Evolutionary conservation across 169 alveolate genomes (phyloP).

Genomic region (Plasmodium coatneyi): DNA sequence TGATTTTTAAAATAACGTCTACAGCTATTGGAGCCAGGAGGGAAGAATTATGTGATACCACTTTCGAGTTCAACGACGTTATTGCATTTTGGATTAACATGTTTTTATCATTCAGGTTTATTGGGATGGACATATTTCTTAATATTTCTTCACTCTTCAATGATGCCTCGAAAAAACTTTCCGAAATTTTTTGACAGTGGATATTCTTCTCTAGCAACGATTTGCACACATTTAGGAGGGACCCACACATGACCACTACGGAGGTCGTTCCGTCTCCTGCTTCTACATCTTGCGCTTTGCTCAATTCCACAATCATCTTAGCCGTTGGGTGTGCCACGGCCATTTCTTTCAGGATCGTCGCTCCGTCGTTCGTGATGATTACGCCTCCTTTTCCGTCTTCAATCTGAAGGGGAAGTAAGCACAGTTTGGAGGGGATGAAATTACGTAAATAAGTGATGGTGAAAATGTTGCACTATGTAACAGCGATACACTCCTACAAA

Average conservation of each 20-base stretch:
- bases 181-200: slow-evolving; percentile 98
- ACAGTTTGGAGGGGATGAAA: not conserved
- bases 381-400: slow-evolving; percentile 97
- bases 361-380: slow-evolving; percentile 99
- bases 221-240: slow-evolving; percentile 96
- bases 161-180: slow-evolving; percentile 94
- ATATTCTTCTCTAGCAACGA: slow-evolving; percentile 95
- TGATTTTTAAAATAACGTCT: slow-evolving; percentile 93
- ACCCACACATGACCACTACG: slow-evolving; percentile 99
- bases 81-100: slow-evolving; percentile 94
- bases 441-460: not conserved
- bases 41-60: slow-evolving; percentile 96
- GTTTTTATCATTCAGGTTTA: slow-evolving; percentile 95
- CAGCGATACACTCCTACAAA: not conserved
- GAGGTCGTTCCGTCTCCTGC: slow-evolving; percentile 99
- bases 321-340: slow-evolving; percentile 98
- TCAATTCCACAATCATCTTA: slow-evolving; percentile 98
- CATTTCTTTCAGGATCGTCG: slow-evolving; percentile 97
- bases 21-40: slow-evolving; percentile 99
- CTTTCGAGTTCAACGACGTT: slow-evolving; percentile 98
- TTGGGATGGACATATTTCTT: slow-evolving; percentile 93
- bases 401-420: slow-evolving; percentile 65
- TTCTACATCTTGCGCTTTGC: slow-evolving; percentile 99
- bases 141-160: slow-evolving; percentile 91
- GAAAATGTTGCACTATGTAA: not conserved